Evolutionary conservation across 352 stramenopile genomes (phyloP).

Genomic region (Globisporangium uncinulatum): DNA sequence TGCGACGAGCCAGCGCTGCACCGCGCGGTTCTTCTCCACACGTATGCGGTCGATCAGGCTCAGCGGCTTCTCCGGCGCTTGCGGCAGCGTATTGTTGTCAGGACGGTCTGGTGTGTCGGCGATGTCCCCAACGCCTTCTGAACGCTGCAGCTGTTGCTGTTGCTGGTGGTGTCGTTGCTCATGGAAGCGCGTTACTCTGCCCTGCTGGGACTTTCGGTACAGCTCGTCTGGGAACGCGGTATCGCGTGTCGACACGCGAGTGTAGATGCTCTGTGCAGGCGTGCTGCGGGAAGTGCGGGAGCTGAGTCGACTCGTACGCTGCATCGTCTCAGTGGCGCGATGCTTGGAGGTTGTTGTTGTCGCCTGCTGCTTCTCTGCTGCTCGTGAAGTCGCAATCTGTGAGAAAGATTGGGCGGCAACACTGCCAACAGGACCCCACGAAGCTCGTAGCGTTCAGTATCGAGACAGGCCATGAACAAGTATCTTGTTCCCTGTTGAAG

Average conservation of each 20-base stretch:
- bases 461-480: too few species aligned
- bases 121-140: neutral
- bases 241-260: neutral
- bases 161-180: neutral
- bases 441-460: neutral
- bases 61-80: neutral
- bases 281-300: neutral
- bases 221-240: neutral
- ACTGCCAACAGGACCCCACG: neutral
- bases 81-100: neutral
- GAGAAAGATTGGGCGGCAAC: neutral
- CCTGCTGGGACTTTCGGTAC: neutral
- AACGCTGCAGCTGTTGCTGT: neutral
- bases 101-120: too few species aligned
- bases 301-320: neutral
- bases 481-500: too few species aligned
- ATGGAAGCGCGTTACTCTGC: neutral
- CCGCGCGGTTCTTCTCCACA: slow-evolving; percentile 54
- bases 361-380: neutral
- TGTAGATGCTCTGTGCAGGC: neutral
- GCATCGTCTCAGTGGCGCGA: neutral
- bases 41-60: slow-evolving; percentile 25
- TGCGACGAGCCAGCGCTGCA: slow-evolving; percentile 55
- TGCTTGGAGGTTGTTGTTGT: neutral
- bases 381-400: neutral